A percentile compares a stretch with the other conserved stretches of the same genome.
Evolutionary conservation across 176 grass and related monocot species (phyloP).

Genomic region (Musa acuminata): DNA sequence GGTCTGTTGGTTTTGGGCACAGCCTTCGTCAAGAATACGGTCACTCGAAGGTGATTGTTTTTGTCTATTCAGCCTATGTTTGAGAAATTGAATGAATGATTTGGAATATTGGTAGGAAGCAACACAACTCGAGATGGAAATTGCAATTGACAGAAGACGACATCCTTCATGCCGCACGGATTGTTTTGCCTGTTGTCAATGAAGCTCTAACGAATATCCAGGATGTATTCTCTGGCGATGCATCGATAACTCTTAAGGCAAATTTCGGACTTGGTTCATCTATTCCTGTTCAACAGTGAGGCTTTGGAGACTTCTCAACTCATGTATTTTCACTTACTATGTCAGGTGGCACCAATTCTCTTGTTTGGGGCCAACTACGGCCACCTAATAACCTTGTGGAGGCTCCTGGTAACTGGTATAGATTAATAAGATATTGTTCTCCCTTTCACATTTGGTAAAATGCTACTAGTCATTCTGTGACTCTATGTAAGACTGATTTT

Average conservation of each 20-base stretch:
- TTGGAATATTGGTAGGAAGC: conserved; percentile 34
- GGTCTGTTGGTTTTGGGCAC: conserved; percentile 55
- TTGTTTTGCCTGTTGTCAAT: conserved; percentile 56
- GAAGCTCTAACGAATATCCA: conserved; percentile 39
- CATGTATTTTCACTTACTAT: conserved; percentile 18
- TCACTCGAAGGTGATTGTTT: conserved; percentile 42
- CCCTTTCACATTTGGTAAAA: background rate
- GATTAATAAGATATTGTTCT: background rate
- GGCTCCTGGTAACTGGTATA: conserved; percentile 61
- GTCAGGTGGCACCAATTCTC: conserved; percentile 58
- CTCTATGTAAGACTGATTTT: conserved; percentile 9
- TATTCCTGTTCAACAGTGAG: background rate
- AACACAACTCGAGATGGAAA: conserved; percentile 19
- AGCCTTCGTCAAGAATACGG: conserved; percentile 62
- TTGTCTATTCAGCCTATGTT: background rate
- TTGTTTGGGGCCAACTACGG: conserved; percentile 70
- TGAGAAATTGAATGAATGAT: conserved; percentile 15
- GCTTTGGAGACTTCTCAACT: background rate
- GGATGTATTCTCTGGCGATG: conserved; percentile 75
- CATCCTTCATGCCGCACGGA: conserved; percentile 39
- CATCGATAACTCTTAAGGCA: conserved; percentile 80
- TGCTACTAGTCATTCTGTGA: background rate
- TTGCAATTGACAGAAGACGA: conserved; percentile 70
- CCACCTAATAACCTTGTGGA: conserved; percentile 43
- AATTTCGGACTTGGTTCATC: conserved; percentile 7